These are phyloP conservation scores for Begonia loranthoides DNA, from an alignment of 306 rosid species.

Conservation along the genomic window DNA sequence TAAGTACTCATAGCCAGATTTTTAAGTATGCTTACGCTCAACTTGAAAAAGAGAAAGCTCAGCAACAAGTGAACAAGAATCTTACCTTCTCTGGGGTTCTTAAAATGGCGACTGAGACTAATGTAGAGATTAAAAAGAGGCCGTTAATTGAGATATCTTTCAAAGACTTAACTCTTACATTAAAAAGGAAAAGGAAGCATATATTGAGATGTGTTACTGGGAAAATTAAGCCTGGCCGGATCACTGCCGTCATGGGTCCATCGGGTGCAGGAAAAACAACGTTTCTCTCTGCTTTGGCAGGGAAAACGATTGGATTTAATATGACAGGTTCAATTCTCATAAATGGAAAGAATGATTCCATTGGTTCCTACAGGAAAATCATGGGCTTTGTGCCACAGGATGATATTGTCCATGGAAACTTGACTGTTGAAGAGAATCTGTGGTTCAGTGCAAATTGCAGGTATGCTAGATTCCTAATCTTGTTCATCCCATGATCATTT, in stretches of 20 bases:
- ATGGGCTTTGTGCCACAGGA: slow-evolving; percentile 99
- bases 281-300: slow-evolving; percentile 84
- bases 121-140: slow-evolving; percentile 39
- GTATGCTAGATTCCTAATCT: slow-evolving; percentile 25
- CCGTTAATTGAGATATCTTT: slow-evolving; percentile 85
- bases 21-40: slow-evolving; percentile 78
- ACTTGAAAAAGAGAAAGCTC: slow-evolving; percentile 89
- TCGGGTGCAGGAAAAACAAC: slow-evolving; percentile 99
- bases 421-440: slow-evolving; percentile 95
- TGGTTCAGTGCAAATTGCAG: slow-evolving; percentile 99
- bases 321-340: slow-evolving; percentile 63
- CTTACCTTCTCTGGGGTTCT: slow-evolving; percentile 83
- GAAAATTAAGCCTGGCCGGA: slow-evolving; percentile 79
- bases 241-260: slow-evolving; percentile 96
- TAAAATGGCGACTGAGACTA: slow-evolving; percentile 66
- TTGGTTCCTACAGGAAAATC: slow-evolving; percentile 74
- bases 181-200: slow-evolving; percentile 68
- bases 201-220: slow-evolving; percentile 80
- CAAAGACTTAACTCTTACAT: slow-evolving; percentile 66
- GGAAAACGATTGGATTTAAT: slow-evolving; percentile 74
- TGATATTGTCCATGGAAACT: slow-evolving; percentile 91
- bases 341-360: slow-evolving; percentile 67
- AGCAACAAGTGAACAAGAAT: slow-evolving; percentile 53
- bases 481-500: slow-evolving; percentile 15
- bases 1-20: slow-evolving; percentile 55